These are phyloP conservation scores for Cercospora sp. DNA, from an alignment of 2,329 filamentous ascomycete species.

Conservation along the genomic window DNA sequence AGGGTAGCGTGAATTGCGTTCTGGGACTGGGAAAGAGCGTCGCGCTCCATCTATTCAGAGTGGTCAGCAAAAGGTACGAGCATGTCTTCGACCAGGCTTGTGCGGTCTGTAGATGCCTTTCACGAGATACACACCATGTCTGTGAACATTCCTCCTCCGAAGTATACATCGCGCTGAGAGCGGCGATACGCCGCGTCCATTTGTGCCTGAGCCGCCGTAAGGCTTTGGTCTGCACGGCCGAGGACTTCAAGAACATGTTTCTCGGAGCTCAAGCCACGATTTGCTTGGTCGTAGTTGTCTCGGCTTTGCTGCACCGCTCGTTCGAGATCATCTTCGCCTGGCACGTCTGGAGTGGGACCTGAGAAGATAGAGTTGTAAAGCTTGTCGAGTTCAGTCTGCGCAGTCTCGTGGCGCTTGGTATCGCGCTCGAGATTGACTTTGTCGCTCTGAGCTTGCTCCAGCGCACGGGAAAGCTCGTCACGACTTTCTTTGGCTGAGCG, in stretches of 20 bases:
- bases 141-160: slow-evolving; percentile 47
- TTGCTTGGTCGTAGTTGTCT: slow-evolving; percentile 43
- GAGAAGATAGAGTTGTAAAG: slow-evolving; percentile 58
- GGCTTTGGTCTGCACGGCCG: slow-evolving; percentile 41
- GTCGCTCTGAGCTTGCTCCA: slow-evolving; percentile 44
- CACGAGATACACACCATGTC: slow-evolving; percentile 43
- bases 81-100: not conserved
- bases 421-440: slow-evolving; percentile 42
- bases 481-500: slow-evolving; percentile 49
- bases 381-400: slow-evolving; percentile 52
- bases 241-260: slow-evolving; percentile 41
- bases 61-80: not conserved
- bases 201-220: slow-evolving; percentile 41
- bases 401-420: slow-evolving; percentile 41
- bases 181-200: slow-evolving; percentile 48
- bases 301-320: slow-evolving; percentile 39
- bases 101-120: not conserved
- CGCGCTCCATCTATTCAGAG: slow-evolving; percentile 48
- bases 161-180: slow-evolving; percentile 52
- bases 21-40: slow-evolving; percentile 53
- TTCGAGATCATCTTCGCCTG: slow-evolving; percentile 56
- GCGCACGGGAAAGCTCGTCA: slow-evolving; percentile 44
- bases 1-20: slow-evolving; percentile 36
- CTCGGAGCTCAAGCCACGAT: slow-evolving; percentile 44
- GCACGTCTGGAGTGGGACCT: slow-evolving; percentile 55